Base-by-base conservation (phyloP, 495 filamentous ascomycete genomes). In the Pseudoneurospora amorphoporcata region DNA sequence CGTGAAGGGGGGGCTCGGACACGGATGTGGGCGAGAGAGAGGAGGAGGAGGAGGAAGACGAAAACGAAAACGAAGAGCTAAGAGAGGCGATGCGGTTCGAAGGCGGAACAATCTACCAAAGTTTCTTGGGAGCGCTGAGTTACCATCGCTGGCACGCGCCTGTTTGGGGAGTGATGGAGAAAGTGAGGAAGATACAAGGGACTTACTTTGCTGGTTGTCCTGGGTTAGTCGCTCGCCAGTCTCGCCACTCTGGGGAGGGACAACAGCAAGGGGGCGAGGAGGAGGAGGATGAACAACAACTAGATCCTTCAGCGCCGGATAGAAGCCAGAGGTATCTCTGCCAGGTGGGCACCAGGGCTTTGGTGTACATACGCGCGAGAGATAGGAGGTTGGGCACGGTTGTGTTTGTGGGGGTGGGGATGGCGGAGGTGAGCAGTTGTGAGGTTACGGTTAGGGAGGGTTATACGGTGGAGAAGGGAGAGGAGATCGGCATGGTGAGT, bases 131-230 rank as follows among this genome's bases (percentile, higher is more conserved):
- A 7, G 79, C 83, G 8, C 82, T 82, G 71, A 82, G 86, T 74
- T 86, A 87, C 68, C 85, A 86, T 71, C 82, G 85, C 39, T 84
- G 82, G 78, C 85, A 86, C 74, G 79, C 80, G 4, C 85, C 85
- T 2, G 80, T 86, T 7, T 73, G 75, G 0, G 84, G 83, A 1
- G 78, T 42, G 17, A 79, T 86, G 32, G 76, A 73, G 68, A 61
- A 69, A 16, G 77, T 80, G 65, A 77, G 74, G 23, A 76, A 79
- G 23, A 82, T 85, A 5, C 79, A 75, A 8, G 79, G 79, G 14
- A 75, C 77, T 14, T 81, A 80, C 71, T 80, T 61, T 61, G 53
- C 53, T 35, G 53, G 29, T 0, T 61, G 53, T 61, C 53, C 53
- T 35, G 53, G 53, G 12, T 35, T 61, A 5, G 0, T 23, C 23